A percentile compares a stretch with the other conserved stretches of the same genome.
phyloP scores from a whole-genome alignment of 164 flowering plant species.

The Taxillus chinensis region DNA sequence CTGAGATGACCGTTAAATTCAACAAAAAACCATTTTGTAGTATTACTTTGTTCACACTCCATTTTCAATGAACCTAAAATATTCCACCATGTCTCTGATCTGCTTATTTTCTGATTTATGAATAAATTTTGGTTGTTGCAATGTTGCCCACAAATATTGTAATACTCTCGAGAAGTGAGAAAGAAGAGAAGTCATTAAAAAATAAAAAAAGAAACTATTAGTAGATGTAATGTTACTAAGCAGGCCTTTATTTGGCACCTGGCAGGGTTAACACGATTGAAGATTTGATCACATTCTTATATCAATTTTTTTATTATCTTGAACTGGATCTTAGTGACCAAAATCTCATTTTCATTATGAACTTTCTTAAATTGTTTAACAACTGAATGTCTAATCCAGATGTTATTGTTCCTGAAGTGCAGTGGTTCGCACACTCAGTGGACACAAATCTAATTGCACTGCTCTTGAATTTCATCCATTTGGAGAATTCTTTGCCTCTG shows the following conservation, averaged over 20 bases:
- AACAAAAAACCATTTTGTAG: neutral
- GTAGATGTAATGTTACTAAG: neutral
- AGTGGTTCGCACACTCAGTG: conserved; percentile 78
- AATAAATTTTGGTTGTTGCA: neutral
- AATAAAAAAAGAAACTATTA: neutral
- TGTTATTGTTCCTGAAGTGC: conserved; percentile 44
- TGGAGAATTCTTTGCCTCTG: conserved; percentile 91
- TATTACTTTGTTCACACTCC: neutral
- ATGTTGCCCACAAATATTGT: too few species aligned
- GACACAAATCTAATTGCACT: conserved; percentile 72
- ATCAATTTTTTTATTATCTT: neutral
- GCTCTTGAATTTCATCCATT: conserved; percentile 86
- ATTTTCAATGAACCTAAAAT: neutral
- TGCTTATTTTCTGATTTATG: neutral
- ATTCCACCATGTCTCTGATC: neutral
- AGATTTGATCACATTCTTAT: neutral
- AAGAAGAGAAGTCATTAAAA: too few species aligned
- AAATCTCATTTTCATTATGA: neutral
- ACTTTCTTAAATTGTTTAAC: neutral
- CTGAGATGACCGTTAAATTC: neutral
- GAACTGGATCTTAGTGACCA: neutral
- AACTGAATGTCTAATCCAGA: conserved; percentile 17
- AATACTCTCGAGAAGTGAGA: too few species aligned
- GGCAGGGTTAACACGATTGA: neutral
- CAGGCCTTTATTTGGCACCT: neutral